Percentiles rank a stretch among this genome's conserved stretches.
Evolutionary conservation across 495 filamentous ascomycete genomes (phyloP).

Genomic region (Poronia punctata): DNA sequence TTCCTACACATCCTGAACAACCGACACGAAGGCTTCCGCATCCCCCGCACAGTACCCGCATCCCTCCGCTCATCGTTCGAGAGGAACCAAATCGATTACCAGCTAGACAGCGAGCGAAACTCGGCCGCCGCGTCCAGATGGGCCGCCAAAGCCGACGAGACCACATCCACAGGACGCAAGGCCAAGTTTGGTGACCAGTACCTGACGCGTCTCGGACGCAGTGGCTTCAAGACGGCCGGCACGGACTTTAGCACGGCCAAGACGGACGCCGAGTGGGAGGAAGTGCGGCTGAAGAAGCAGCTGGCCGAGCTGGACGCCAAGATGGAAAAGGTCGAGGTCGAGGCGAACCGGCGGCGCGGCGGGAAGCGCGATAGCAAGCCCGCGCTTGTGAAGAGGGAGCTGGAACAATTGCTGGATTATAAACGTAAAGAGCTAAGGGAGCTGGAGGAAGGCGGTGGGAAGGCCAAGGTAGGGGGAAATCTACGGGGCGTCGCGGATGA

Average conservation of each 20-base stretch:
- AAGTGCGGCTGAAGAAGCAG: conserved; percentile 88
- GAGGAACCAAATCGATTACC: conserved; percentile 90
- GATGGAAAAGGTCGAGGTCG: conserved; percentile 66
- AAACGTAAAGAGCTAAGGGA: conserved; percentile 62
- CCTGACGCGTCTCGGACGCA: conserved; percentile 72
- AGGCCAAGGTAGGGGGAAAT: conserved; percentile 52
- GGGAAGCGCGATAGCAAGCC: conserved; percentile 60
- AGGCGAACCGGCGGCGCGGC: conserved; percentile 47
- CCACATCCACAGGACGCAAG: conserved; percentile 76
- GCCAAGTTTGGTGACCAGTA: conserved; percentile 97
- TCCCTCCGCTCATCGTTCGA: conserved; percentile 88
- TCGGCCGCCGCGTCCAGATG: conserved; percentile 51
- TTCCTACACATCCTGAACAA: conserved; percentile 95
- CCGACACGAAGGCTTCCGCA: conserved; percentile 89
- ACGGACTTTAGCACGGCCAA: conserved; percentile 77
- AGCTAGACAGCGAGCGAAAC: conserved; percentile 65
- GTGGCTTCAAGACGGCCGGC: conserved; percentile 68
- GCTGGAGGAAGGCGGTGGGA: conserved; percentile 69
- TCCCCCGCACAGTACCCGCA: conserved; percentile 87
- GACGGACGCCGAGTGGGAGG: conserved; percentile 87
- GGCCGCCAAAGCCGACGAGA: conserved; percentile 61
- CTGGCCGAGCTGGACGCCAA: conserved; percentile 79
- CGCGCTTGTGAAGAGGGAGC: conserved; percentile 84
- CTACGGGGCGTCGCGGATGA: conserved; percentile 57
- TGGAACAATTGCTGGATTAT: conserved; percentile 81